A percentile compares a stretch with the other conserved stretches of the same genome.
Conservation (phyloP, 495 filamentous ascomycete genomes). For the Tuber aestivum region DNA sequence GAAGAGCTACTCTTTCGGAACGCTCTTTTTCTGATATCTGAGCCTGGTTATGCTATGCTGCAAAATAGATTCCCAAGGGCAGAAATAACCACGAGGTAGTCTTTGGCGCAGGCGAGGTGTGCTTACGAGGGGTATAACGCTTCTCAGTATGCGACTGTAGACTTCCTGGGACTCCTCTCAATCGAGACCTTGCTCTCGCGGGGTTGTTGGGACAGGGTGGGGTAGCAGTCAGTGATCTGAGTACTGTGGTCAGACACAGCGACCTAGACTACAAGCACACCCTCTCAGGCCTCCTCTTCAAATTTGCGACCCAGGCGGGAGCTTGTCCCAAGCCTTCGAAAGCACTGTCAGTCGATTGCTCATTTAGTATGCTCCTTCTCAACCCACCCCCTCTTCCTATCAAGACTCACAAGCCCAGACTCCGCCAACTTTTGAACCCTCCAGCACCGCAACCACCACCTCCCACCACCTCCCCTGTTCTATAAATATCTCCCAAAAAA, state of each 20-base stretch:
- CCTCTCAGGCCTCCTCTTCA: constrained; percentile 21
- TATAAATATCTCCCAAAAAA: neutral
- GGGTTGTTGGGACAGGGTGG: constrained; percentile 38
- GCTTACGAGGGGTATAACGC: too few species aligned
- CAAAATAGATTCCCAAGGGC: too few species aligned
- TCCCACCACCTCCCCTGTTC: constrained; percentile 4
- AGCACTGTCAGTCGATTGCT: constrained; percentile 28
- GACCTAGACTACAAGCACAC: constrained; percentile 33
- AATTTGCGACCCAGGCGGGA: constrained; percentile 33
- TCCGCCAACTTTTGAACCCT: neutral
- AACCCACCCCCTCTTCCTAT: neutral
- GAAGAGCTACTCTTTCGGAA: neutral
- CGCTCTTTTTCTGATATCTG: neutral
- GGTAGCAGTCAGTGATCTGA: constrained; percentile 38
- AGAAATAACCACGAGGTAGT: too few species aligned
- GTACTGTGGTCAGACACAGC: constrained; percentile 35
- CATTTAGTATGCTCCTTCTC: constrained; percentile 9
- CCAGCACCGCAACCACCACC: neutral
- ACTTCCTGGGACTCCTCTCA: constrained; percentile 40
- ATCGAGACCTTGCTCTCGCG: constrained; percentile 37
- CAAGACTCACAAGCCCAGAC: constrained; percentile 14
- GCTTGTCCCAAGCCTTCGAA: constrained; percentile 28
- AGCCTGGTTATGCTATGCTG: neutral
- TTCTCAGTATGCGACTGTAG: constrained; percentile 14
- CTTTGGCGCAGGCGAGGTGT: too few species aligned